Base-by-base conservation (phyloP, 352 stramenopile genomes). In the Aphanomyces euteiches region DNA sequence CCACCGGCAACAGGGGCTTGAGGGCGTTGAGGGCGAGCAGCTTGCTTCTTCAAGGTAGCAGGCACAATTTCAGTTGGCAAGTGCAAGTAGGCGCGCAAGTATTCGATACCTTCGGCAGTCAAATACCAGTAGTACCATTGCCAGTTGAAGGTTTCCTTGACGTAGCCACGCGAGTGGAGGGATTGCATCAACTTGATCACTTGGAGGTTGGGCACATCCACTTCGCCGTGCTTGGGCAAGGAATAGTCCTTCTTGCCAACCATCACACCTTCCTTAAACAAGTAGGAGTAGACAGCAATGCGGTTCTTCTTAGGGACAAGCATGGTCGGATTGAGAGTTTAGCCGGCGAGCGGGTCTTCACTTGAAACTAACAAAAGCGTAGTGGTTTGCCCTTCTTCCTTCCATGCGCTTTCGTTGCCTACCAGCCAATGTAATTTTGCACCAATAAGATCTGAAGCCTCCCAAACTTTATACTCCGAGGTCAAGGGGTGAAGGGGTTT, bases 81-180 rank as follows among this genome's bases (percentile, higher is more conserved):
- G 78, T 98, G 96, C 69, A 99, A 80, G 87, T 99, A 99, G 70
- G 95, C 88, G 71, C 97, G 89, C 5, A 99, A 90, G 90, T 99
- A 99, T 76, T 99, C 96, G 77, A 99, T 98, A 74, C 98, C 98
- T 78, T 98, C 96, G 76, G 97, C 95, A 56, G 96, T 99, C 59
- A 99, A 88, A 90, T 99, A 99, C 87, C 95, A 99, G 94, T 99
- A 99, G 82, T 98, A 98, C 87, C 98, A 98, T 84, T 99, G 97
- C 98, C 98, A 99, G 80, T 96, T 98, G 91, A 99, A 99, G 67
- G 97, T 99, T 83, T 99, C 90, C 74, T 96, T 97, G 66, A 99
- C 88, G 83, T 98, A 99, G 75, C 93, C 96, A 72, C 93, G 93
- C 71, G 92, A 98, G 80, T 97, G 96, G 73, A 99, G 90, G 73